Conservation (phyloP, 495 filamentous ascomycete species). For the Evernia prunastri region DNA sequence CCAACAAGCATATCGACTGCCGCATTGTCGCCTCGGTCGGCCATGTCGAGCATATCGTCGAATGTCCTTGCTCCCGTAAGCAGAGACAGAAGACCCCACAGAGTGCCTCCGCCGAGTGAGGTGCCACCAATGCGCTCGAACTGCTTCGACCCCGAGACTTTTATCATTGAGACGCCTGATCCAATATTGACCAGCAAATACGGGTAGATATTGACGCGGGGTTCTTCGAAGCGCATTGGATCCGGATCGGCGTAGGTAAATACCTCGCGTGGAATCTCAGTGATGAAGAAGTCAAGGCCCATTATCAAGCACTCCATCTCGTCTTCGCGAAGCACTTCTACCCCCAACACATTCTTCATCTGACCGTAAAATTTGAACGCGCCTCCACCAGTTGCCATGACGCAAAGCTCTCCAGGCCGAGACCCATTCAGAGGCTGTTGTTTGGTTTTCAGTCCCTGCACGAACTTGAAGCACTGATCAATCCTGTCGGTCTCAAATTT, state of each 20-base stretch:
- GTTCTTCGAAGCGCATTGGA: constrained; percentile 76
- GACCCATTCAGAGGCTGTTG: constrained; percentile 67
- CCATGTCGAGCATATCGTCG: constrained; percentile 91
- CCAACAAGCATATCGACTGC: constrained; percentile 96
- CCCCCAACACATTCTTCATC: constrained; percentile 69
- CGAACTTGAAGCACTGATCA: constrained; percentile 83
- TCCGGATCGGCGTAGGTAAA: constrained; percentile 89
- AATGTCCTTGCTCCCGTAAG: constrained; percentile 86
- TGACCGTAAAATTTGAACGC: constrained; percentile 93
- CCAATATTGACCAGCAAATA: constrained; percentile 98
- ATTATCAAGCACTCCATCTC: constrained; percentile 99
- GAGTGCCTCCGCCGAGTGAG: constrained; percentile 87
- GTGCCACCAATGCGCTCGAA: constrained; percentile 91
- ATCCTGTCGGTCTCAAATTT: constrained; percentile 94
- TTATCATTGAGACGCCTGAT: constrained; percentile 98
- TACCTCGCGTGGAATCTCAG: constrained; percentile 90
- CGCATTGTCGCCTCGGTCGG: constrained; percentile 86
- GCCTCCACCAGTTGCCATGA: constrained; percentile 93
- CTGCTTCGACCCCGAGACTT: constrained; percentile 79
- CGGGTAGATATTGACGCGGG: constrained; percentile 74
- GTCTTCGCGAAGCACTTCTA: constrained; percentile 86
- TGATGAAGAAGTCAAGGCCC: constrained; percentile 98
- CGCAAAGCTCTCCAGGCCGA: constrained; percentile 58
- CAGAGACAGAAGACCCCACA: constrained; percentile 89
- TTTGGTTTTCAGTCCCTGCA: constrained; percentile 72